phyloP scores from a whole-genome alignment of 1,284 basidiomycete genomes.

The Trametes versicolor region DNA sequence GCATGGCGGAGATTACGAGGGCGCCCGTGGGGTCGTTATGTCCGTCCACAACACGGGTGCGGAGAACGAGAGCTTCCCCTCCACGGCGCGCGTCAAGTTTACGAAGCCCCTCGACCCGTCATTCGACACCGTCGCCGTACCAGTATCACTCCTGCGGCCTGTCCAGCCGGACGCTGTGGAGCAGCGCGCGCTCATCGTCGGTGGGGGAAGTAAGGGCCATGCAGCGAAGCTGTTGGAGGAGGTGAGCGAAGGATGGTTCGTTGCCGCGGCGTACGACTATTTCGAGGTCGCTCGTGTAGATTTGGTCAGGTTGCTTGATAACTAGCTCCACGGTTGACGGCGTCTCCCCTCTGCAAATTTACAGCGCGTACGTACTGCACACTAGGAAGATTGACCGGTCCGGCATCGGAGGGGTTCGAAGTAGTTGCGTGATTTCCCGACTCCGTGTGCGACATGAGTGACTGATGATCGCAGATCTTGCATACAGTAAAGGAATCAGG shows the following conservation, averaged over 20 bases:
- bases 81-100: constrained; percentile 35
- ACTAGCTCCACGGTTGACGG: constrained; percentile 1
- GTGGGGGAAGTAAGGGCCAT: constrained; percentile 28
- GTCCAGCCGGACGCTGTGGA: constrained; percentile 26
- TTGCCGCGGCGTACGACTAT: constrained; percentile 35
- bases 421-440: background rate
- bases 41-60: constrained; percentile 33
- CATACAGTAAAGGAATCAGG: background rate
- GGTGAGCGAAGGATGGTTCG: constrained; percentile 34
- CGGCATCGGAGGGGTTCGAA: background rate
- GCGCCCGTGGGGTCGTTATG: constrained; percentile 30
- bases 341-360: too few relatives aligned
- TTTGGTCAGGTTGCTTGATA: constrained; percentile 22
- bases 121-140: constrained; percentile 23
- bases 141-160: constrained; percentile 29
- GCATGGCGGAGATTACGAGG: constrained; percentile 36
- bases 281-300: constrained; percentile 29
- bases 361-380: too few relatives aligned
- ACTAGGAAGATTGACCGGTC: background rate
- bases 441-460: background rate
- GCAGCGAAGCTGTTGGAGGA: constrained; percentile 35
- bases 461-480: background rate
- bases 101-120: constrained; percentile 18
- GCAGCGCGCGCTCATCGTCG: constrained; percentile 33
- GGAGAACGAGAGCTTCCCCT: constrained; percentile 22